These are phyloP conservation scores for Hymenoscyphus albidus DNA, from an alignment of 2,329 filamentous ascomycete genomes.

Conservation along the genomic window DNA sequence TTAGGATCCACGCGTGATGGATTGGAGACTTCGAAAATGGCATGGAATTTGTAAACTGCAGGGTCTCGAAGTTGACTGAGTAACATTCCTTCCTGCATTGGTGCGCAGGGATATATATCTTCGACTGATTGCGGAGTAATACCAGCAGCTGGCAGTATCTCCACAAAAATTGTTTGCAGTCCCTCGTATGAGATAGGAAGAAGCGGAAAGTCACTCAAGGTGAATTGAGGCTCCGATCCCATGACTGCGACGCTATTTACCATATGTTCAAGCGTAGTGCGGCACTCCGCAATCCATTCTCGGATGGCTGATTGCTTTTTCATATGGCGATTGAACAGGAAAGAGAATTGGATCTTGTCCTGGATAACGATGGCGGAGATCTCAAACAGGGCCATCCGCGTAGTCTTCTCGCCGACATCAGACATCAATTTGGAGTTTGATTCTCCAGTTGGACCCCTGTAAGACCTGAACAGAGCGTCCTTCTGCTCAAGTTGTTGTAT, in stretches of 20 bases:
- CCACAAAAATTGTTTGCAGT: constrained; percentile 10
- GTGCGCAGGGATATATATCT: constrained; percentile 21
- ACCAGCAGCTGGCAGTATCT: constrained; percentile 28
- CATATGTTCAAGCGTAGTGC: constrained; percentile 16
- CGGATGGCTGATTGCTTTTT: constrained; percentile 9
- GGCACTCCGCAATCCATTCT: constrained; percentile 9
- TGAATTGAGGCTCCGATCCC: not conserved
- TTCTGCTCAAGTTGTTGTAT: constrained; percentile 42
- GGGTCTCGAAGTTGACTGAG: constrained; percentile 14
- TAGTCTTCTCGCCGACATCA: constrained; percentile 7
- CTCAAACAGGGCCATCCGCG: constrained; percentile 13
- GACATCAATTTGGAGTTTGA: not conserved
- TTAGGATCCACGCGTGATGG: constrained; percentile 14
- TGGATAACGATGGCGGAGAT: constrained; percentile 14
- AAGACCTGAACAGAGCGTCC: constrained; percentile 31
- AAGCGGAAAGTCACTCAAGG: constrained; percentile 18
- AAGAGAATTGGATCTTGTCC: constrained; percentile 11
- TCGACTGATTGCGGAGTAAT: constrained; percentile 10
- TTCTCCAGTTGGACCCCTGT: not conserved
- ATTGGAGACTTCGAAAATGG: constrained; percentile 11
- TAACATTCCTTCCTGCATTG: constrained; percentile 21
- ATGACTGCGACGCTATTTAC: not conserved
- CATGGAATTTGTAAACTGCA: constrained; percentile 14
- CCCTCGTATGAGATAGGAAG: constrained; percentile 12
- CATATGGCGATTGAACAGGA: constrained; percentile 13